Conservation (phyloP, 176 grass and related monocot species). For the Zea luxurians region DNA sequence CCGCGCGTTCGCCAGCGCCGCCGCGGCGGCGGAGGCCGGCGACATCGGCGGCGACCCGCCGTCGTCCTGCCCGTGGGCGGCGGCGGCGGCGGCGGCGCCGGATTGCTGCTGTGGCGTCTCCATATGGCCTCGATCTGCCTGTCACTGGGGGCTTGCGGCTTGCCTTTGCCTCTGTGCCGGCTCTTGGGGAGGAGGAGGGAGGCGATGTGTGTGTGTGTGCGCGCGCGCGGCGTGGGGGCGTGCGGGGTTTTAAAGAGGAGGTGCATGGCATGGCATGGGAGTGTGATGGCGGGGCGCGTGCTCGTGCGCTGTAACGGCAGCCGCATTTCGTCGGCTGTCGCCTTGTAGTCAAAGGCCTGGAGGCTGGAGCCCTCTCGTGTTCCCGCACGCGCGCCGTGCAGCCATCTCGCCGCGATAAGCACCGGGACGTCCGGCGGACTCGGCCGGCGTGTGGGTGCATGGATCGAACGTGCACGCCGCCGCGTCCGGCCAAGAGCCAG, state of each 20-base stretch:
- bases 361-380: not conserved
- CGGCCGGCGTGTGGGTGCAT: not conserved
- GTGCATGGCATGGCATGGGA: slow-evolving; percentile 15
- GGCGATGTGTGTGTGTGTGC: slow-evolving; percentile 16
- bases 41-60: slow-evolving; percentile 30
- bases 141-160: not conserved
- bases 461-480: not conserved
- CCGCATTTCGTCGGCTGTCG: slow-evolving; percentile 19
- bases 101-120: slow-evolving; percentile 17
- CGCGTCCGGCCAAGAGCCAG: not conserved
- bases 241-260: slow-evolving; percentile 44
- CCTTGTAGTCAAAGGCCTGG: slow-evolving; percentile 22
- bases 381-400: not conserved
- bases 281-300: slow-evolving; percentile 29
- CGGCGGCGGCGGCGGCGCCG: not conserved
- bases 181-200: not conserved
- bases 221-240: not conserved
- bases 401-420: not conserved
- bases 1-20: slow-evolving; percentile 35
- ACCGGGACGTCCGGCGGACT: not conserved
- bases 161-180: not conserved
- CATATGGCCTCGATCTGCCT: slow-evolving; percentile 9
- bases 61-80: not conserved
- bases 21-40: not conserved
- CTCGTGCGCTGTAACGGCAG: slow-evolving; percentile 3